Percentiles rank a stretch among this genome's conserved stretches.
These are phyloP conservation scores for Serendipita sp. DNA, from an alignment of 768 basidiomycete genomes.

Conservation along the genomic window DNA sequence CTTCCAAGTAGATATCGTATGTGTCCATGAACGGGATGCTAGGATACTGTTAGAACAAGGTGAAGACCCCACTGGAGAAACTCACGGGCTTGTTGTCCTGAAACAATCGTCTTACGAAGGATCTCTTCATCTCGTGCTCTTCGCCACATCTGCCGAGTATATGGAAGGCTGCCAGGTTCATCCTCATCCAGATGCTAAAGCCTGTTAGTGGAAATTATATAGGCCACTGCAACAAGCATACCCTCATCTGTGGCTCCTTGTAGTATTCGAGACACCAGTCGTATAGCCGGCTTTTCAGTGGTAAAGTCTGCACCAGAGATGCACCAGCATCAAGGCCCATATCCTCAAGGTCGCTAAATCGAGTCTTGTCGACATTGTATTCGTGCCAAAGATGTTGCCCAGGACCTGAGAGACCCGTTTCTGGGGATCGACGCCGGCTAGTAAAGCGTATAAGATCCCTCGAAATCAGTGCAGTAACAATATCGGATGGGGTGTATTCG, in stretches of 20 bases:
- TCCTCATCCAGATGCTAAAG: conserved; percentile 81
- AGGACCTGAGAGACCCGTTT: not conserved
- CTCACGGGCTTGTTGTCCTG: conserved; percentile 63
- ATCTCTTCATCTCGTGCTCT: conserved; percentile 79
- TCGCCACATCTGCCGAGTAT: conserved; percentile 92
- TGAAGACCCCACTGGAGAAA: conserved; percentile 6
- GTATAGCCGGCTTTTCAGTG: conserved; percentile 80
- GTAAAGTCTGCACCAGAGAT: conserved; percentile 36
- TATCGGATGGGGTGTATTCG: conserved; percentile 2
- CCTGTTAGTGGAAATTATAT: not conserved
- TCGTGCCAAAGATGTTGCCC: not conserved
- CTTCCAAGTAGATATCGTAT: conserved; percentile 50
- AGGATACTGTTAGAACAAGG: conserved; percentile 6
- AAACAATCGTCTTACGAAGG: conserved; percentile 46
- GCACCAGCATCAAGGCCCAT: not conserved
- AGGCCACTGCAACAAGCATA: conserved; percentile 22
- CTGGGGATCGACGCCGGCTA: not conserved
- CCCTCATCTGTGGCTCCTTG: conserved; percentile 97
- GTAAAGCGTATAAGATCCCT: conserved; percentile 1
- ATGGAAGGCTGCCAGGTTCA: conserved; percentile 85
- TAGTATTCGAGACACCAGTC: conserved; percentile 98
- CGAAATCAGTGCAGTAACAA: not conserved
- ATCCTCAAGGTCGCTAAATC: not conserved
- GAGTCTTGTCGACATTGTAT: not conserved
- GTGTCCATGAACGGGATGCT: conserved; percentile 60